Base-by-base conservation (phyloP, 495 filamentous ascomycete genomes). In the Friedmanniomyces simplex region DNA sequence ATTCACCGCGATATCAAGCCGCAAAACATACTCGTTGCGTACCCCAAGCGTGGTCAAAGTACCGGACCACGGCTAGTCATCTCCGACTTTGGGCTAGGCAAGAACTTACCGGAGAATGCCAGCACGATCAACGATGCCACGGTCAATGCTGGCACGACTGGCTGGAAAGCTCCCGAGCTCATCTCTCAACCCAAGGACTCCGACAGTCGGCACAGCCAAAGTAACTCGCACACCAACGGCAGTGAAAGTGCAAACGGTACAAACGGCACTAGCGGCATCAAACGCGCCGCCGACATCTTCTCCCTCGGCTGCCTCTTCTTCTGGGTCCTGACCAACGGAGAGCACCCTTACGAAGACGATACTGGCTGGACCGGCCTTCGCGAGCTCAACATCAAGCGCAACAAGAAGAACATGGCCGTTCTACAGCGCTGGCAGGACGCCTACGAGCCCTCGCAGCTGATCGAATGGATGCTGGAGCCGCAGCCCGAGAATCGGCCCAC, bases 1-100 rank as follows among this genome's bases (percentile, higher is more conserved):
- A 94, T 98, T 13, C 93, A 98, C 69, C 87, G 93, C 49, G 93
- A 98, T 69, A 77, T 98, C 62, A 98, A 98, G 68, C 93, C 93
- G 0, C 93, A 97, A 64, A 98, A 98, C 63, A 96, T 97, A 46
- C 77, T 98, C 0, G 89, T 95, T 50, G 77, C 76, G 18, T 71
- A 72, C 53, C 77, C 80, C 11, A 78, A 79, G 54, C 65, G 65
- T 46, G 65, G 68, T 58, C 63, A 71, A 45, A 60, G 25, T 47
- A 74, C 76, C n/a, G 75, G 71, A 43, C 82, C 85, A 30, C 86
- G 91, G 16, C 75, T 97, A 3, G 81, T 97, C 11, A 95, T 98
- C 34, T 96, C 94, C 0, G 93, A 97, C 71, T 98, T 98, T 69
- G 93, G 93, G 13, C 79, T 98, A 20, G 97, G 93, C 71, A 97